Evolutionary conservation across 2,329 filamentous ascomycete genomes (phyloP), one percentile per base, ranked within the genome.

Genomic region (Teratosphaeria pseudoeucalypti): DNA sequence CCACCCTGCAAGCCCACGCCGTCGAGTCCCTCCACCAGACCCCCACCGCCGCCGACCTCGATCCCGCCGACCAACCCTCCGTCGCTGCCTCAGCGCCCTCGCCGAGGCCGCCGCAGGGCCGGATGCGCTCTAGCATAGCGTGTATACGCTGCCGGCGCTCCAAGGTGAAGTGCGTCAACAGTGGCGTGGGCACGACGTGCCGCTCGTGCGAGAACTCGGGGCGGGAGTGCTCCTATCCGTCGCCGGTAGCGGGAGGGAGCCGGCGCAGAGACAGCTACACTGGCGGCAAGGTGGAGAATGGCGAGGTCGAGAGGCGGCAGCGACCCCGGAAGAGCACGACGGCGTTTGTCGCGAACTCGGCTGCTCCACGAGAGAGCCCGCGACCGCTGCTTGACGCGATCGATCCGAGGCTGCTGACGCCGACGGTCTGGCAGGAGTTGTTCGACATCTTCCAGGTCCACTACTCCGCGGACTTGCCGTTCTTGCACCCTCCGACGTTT

Each of bases 161-260:
- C 71, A 95, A 94, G 75, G 89, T 92, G 71, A 92, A 92, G 75
- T 95, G 90, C 76, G 85, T 90, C 73, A 94, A 94, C 74, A 82
- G 83, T 65, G 88, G 88, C 61, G 82, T 86, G 60, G 82, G 82
- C 62, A 85, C 84, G 16, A 84, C 83, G 16, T 95, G 90, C 76
- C 84, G 88, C 63, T 85, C 85, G 12, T 95, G 90, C 71, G 82
- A 87, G 70, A 85, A 85, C 61, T 83, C 83, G 56, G 84, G 85
- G 53, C 82, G 88, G 70, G 82, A 89, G 61, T 94, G 90, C 71
- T 82, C 82, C 62, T 90, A 91, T 72, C 87, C 88, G 9, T 77
- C 83, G 34, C 76, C 80, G 6, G 73, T 74, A 14, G 67, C 73
- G 34, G 70, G 72, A 27, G 72, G 70, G 16, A 68, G 37, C 60